phyloP scores from a whole-genome alignment of 257 asterid species.

The Fraxinus cuspidata region DNA sequence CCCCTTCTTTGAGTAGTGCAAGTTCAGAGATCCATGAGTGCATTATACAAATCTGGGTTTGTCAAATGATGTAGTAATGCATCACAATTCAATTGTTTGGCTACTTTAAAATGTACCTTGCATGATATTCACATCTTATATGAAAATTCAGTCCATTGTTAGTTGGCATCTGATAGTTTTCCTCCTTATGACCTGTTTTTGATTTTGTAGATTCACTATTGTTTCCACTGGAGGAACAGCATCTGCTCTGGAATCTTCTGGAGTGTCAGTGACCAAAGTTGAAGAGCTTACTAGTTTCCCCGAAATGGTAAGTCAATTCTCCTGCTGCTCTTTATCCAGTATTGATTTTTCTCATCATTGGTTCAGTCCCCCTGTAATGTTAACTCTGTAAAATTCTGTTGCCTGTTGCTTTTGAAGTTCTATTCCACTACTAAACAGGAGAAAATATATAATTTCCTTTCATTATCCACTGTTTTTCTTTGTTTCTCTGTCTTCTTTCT shows the following conservation, averaged over 20 bases:
- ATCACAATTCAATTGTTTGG: slow-evolving; percentile 16
- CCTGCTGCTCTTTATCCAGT: slow-evolving; percentile 5
- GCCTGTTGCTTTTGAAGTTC: background rate
- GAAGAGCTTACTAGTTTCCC: slow-evolving; percentile 91
- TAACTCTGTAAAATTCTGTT: background rate
- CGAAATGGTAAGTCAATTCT: slow-evolving; percentile 68
- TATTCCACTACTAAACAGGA: background rate
- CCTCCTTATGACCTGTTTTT: background rate
- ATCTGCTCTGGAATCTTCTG: slow-evolving; percentile 68
- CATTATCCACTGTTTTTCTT: background rate
- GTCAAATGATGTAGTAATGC: background rate
- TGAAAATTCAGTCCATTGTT: background rate
- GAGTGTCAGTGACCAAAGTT: slow-evolving; percentile 87
- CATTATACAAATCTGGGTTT: background rate
- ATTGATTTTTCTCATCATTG: background rate
- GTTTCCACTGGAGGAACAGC: slow-evolving; percentile 99
- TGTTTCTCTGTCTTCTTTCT: slow-evolving; percentile 6
- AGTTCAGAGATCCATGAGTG: background rate
- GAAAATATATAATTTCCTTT: background rate
- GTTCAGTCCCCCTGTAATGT: slow-evolving; percentile 5
- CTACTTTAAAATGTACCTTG: slow-evolving; percentile 20
- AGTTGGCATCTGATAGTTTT: background rate
- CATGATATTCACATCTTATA: background rate
- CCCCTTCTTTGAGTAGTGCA: background rate
- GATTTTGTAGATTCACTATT: slow-evolving; percentile 62